Evolutionary conservation across 176 grass and related monocot genomes (phyloP), one percentile per base, ranked within the genome.

Genomic region (Hordeum marinum): DNA sequence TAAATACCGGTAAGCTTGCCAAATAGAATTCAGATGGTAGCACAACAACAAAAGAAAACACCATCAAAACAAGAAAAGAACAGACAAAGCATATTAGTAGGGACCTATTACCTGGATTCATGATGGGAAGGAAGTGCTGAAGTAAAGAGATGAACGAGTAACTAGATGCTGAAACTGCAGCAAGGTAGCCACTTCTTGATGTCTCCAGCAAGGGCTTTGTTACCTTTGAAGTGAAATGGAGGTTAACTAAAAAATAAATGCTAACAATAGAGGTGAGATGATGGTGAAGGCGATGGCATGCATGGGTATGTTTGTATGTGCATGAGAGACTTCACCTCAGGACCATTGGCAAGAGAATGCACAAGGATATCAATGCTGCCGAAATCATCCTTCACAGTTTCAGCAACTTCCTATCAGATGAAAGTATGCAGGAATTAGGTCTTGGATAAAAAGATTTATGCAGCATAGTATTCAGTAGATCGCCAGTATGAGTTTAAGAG

Each of bases 351-450:
- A 85, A 98, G 93, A 79, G 96, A 98, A 77, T 96, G 91, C 67
- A 98, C 93, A 76, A 98, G 91, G 72, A 98, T 98, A 79, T 98
- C 96, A 86, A 98, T 98, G 79, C 83, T 95, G 31, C 91, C 96
- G 92, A 95, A 98, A 91, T 98, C 96, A 58, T 92, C 95, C 66
- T 94, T 95, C 34, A 98, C 96, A 76, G 85, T 78, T 84, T 98
- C 91, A 45, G 90, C 96, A 77, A 90, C 93, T 98, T 98, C 96
- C 96, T 93, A 50, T 23, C 48, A 81, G 73, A 83, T 86, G 29
- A 66, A 82, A 55, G 50, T 25, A 85, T 43, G 74, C 48, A 82
- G 15, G 23, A 65, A 63, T 84, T 65, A 86, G 62, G 21, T 67
- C 72, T 34, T 27, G 3, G 23, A 52, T 60, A 57, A 11, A 17